Conservation (phyloP, 148 eudicot species). For the Rhododendron mucronatum region DNA sequence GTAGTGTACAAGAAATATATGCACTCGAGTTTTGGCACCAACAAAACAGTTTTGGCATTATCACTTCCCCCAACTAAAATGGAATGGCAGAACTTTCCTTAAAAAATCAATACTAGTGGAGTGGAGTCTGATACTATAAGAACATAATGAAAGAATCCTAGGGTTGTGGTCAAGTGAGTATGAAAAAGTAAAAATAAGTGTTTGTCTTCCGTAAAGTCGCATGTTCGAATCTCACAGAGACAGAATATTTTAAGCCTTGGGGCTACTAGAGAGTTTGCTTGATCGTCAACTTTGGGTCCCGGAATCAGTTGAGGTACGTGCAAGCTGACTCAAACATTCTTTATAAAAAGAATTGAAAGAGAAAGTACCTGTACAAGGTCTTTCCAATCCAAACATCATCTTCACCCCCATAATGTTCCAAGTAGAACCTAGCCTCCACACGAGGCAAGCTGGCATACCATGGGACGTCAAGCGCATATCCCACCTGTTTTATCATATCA, state of each 20-base stretch:
- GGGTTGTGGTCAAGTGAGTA: not conserved
- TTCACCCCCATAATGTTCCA: conserved; percentile 85
- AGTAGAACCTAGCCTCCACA: conserved; percentile 62
- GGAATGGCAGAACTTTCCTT: not conserved
- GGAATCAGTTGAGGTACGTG: not conserved
- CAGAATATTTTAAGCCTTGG: too few relatives aligned
- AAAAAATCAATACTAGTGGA: not conserved
- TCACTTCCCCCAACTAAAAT: too few relatives aligned
- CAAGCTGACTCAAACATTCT: not conserved
- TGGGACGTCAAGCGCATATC: conserved; percentile 69
- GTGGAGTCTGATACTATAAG: not conserved
- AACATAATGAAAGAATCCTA: too few relatives aligned
- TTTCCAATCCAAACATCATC: conserved; percentile 89
- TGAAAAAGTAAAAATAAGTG: too few relatives aligned
- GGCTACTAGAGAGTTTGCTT: not conserved
- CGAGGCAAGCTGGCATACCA: conserved; percentile 83
- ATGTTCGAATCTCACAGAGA: too few relatives aligned
- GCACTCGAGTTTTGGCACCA: too few relatives aligned
- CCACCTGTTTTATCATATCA: conserved; percentile 35
- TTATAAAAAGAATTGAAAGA: not conserved
- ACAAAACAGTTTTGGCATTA: too few relatives aligned
- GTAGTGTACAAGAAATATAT: too few relatives aligned
- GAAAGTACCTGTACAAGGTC: conserved; percentile 65
- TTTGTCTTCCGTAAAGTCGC: too few relatives aligned
- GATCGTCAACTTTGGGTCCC: not conserved